Evolutionary conservation across 2,329 filamentous ascomycete genomes (phyloP).

Genomic region (Madurella mycetomatis): DNA sequence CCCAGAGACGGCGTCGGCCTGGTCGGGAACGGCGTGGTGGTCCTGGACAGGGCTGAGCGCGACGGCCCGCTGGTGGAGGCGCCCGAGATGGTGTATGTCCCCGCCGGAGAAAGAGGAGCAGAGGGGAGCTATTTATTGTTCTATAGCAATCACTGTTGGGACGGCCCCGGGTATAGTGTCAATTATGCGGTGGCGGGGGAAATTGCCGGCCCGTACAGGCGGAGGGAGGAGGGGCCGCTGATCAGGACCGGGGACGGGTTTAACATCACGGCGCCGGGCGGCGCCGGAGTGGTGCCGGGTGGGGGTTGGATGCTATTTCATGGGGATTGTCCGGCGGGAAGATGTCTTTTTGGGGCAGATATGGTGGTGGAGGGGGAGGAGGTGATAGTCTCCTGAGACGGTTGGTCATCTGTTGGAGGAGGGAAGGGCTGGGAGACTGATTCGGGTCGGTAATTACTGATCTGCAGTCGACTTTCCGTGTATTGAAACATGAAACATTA

Average conservation of each 20-base stretch:
- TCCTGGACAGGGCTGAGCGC: slow-evolving; percentile 40
- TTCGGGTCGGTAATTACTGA: too few relatives aligned
- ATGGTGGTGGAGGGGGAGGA: slow-evolving; percentile 6
- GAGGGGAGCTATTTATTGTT: slow-evolving; percentile 53
- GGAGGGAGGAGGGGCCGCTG: slow-evolving; percentile 31
- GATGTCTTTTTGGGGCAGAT: slow-evolving; percentile 21
- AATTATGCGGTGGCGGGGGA: slow-evolving; percentile 49
- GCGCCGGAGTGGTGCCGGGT: slow-evolving; percentile 25
- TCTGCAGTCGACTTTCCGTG: too few relatives aligned
- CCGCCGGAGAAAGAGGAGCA: slow-evolving; percentile 22
- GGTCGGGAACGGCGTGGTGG: slow-evolving; percentile 44
- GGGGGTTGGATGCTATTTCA: slow-evolving; percentile 21
- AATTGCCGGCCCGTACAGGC: slow-evolving; percentile 36
- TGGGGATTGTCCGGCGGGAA: slow-evolving; percentile 20
- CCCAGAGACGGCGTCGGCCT: slow-evolving; percentile 47
- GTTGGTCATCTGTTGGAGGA: not conserved
- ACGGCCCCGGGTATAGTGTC: slow-evolving; percentile 52
- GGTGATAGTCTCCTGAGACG: not conserved
- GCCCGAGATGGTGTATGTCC: slow-evolving; percentile 44
- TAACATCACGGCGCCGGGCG: slow-evolving; percentile 36
- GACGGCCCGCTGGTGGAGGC: slow-evolving; percentile 59
- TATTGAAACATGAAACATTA: too few relatives aligned
- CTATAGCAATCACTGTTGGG: slow-evolving; percentile 58
- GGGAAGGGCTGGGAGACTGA: not conserved
- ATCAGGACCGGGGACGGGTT: slow-evolving; percentile 36